Evolutionary conservation across 2,329 filamentous ascomycete species (phyloP).

Genomic region (Calonectria pteridis): DNA sequence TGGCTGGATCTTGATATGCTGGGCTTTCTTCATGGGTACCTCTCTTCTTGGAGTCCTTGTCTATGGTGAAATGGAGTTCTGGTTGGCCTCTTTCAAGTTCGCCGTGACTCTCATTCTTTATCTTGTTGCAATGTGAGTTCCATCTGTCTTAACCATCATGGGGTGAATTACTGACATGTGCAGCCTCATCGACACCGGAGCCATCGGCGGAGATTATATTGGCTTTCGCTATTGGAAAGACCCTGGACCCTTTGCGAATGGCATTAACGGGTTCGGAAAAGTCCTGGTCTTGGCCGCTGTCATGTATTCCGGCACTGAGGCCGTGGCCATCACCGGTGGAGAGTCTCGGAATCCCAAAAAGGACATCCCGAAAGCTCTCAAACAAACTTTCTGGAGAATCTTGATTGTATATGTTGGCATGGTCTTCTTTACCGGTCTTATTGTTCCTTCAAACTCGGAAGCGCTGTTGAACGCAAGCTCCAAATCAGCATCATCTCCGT

Average conservation of each 20-base stretch:
- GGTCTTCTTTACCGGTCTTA: constrained; percentile 16
- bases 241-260: constrained; percentile 18
- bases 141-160: no score
- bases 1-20: constrained; percentile 28
- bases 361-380: constrained; percentile 17
- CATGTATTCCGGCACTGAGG: constrained; percentile 31
- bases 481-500: constrained; percentile 16
- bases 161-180: not conserved
- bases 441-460: constrained; percentile 14
- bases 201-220: constrained; percentile 18
- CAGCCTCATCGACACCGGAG: constrained; percentile 12
- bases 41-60: constrained; percentile 30
- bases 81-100: constrained; percentile 22
- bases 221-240: constrained; percentile 18
- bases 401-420: constrained; percentile 18
- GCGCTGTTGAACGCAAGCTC: constrained; percentile 4
- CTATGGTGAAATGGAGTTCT: constrained; percentile 32
- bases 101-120: constrained; percentile 4
- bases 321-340: constrained; percentile 18
- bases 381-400: constrained; percentile 22
- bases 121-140: constrained; percentile 20
- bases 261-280: constrained; percentile 30
- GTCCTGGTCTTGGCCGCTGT: constrained; percentile 26
- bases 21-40: constrained; percentile 28
- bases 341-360: constrained; percentile 20